phyloP scores from a whole-genome alignment of 306 rosid genomes.

The Cucurbita pepo region DNA sequence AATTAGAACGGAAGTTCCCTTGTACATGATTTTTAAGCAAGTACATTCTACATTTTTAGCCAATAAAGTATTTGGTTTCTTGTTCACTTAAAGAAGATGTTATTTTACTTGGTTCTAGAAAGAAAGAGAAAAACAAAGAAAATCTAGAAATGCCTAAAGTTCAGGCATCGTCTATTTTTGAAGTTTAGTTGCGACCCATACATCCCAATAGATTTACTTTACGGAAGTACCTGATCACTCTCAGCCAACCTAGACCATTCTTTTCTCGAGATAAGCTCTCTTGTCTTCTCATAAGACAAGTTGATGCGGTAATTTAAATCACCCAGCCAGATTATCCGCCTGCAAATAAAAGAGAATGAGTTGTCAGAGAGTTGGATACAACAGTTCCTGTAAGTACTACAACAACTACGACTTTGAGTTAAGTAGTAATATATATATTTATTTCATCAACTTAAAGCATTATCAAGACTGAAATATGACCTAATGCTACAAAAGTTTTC shows the following conservation, averaged over 20 bases:
- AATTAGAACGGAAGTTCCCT: neutral
- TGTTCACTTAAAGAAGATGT: neutral
- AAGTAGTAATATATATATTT: neutral
- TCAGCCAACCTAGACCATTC: constrained; percentile 57
- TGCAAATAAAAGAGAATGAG: constrained; percentile 18
- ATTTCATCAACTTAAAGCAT: neutral
- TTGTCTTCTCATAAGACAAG: constrained; percentile 55
- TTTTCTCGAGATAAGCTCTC: constrained; percentile 51
- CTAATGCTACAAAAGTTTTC: neutral
- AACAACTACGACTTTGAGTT: neutral
- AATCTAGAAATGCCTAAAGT: neutral
- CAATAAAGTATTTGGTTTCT: neutral
- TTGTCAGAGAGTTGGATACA: neutral
- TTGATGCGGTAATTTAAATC: constrained; percentile 84
- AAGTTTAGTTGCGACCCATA: neutral
- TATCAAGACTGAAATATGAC: neutral
- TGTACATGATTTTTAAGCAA: neutral
- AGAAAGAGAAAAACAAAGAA: neutral
- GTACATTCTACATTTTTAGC: neutral
- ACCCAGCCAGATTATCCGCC: constrained; percentile 84
- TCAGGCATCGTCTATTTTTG: neutral
- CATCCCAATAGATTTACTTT: neutral
- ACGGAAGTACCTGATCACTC: constrained; percentile 61
- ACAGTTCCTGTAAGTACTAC: neutral
- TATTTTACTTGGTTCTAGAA: neutral